Percentiles rank a stretch among this genome's conserved stretches.
Conservation (phyloP, 495 filamentous ascomycete genomes). For the Penicillium silybi region DNA sequence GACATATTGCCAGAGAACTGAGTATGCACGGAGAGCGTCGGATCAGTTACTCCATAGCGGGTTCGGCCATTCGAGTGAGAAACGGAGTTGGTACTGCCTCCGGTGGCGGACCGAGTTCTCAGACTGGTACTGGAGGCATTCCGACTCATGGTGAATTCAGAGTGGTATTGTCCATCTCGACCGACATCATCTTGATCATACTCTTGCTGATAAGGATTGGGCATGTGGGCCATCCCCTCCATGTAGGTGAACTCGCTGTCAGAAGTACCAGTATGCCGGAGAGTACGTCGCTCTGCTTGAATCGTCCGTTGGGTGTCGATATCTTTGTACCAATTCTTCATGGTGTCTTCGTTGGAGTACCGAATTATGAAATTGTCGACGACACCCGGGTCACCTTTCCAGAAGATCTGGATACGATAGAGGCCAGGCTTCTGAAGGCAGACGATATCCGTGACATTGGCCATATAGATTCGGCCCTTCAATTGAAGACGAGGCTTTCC, state of each 20-base stretch:
- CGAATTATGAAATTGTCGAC: conserved; percentile 95
- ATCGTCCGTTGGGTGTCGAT: conserved; percentile 47
- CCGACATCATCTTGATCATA: conserved; percentile 76
- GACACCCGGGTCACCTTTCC: conserved; percentile 94
- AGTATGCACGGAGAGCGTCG: conserved; percentile 70
- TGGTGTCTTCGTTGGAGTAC: conserved; percentile 81
- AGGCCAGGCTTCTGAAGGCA: conserved; percentile 78
- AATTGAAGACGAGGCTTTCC: conserved; percentile 80
- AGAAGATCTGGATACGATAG: conserved; percentile 95
- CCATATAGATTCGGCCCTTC: conserved; percentile 98
- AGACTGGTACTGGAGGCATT: conserved; percentile 80
- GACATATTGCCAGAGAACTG: conserved; percentile 52
- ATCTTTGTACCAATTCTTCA: conserved; percentile 82
- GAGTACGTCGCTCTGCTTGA: conserved; percentile 43
- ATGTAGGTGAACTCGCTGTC: conserved; percentile 80
- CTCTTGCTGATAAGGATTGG: conserved; percentile 76
- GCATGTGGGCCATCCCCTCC: conserved; percentile 55
- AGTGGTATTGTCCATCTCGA: conserved; percentile 40
- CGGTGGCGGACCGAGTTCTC: conserved; percentile 73
- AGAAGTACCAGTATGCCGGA: conserved; percentile 55
- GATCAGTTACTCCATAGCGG: conserved; percentile 63
- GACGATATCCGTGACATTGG: conserved; percentile 92
- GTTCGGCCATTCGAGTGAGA: conserved; percentile 51
- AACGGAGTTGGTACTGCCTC: conserved; percentile 55
- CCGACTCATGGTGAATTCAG: conserved; percentile 59